Base-by-base conservation (phyloP, 1,139 yeast genomes). In the Debaryomyces robertsiae region DNA sequence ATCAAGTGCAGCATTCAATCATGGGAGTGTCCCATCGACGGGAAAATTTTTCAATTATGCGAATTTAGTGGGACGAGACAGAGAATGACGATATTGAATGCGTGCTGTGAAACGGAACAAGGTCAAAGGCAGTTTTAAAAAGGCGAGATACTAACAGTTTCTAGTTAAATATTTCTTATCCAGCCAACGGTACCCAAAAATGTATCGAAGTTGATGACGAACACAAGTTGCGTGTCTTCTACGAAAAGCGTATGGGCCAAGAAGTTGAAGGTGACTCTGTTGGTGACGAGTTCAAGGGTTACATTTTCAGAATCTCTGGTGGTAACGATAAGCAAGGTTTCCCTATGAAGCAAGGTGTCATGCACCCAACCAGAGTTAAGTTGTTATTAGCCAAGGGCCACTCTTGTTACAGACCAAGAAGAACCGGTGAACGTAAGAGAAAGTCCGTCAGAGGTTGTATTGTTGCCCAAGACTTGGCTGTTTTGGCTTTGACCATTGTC, bases 271-370 rank as follows among this genome's bases (percentile, higher is more conserved):
- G 98, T 77, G 98, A 93, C 79, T 77, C 89, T 57, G 86, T 93
- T 65, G 95, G 96, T 68, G 98, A 94, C 66, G 98, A 91, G 79
- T 91, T 91, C 94, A 91, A 90, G 79, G 98, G 98, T 68, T 93
- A 93, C 91, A 76, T 90, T 71, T 91, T 93, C 88, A 93, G 84
- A 82, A 91, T 93, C 76, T 79, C 98, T 63, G 98, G 98, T 72
- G 98, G 98, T 85, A 94, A 94, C 87, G 98, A 93, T 82, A 93
- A 93, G 81, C 98, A 93, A 82, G 98, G 98, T 82, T 94, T 93
- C 96, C 98, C 98, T 79, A 93, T 94, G 98, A 93, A 91, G 79
- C 98, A 93, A 81, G 97, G 97, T 84, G 98, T 93, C 58, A 81
- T 93, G 84, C 95, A 89, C 82, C 98, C 98, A 77, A 89, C 95